These are phyloP conservation scores for Leccinum subfulvum DNA, from an alignment of 1,284 basidiomycete species.

Conservation along the genomic window DNA sequence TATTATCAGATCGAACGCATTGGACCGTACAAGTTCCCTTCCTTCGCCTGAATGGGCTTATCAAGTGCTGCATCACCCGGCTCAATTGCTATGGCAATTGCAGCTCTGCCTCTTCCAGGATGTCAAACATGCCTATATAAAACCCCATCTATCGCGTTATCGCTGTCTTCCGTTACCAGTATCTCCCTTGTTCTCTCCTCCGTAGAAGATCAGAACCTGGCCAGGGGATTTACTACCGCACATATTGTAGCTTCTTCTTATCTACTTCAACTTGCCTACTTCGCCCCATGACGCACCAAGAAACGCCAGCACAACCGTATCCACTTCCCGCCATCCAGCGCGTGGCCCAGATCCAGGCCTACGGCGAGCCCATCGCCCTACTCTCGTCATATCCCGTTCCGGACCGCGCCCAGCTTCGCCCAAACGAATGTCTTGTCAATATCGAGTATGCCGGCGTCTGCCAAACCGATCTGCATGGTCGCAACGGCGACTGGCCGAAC, in stretches of 20 bases:
- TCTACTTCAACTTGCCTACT: neutral
- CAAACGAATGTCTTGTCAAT: slow-evolving; percentile 68
- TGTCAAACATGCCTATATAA: neutral
- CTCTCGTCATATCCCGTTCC: slow-evolving; percentile 47
- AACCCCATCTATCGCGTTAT: too few relatives aligned
- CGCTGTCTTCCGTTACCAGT: too few relatives aligned
- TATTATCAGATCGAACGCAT: too few relatives aligned
- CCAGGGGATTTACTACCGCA: neutral
- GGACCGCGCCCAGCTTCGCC: slow-evolving; percentile 55
- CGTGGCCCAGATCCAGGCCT: slow-evolving; percentile 46
- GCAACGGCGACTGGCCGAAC: slow-evolving; percentile 54
- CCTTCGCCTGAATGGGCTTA: too few relatives aligned
- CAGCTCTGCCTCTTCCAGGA: neutral
- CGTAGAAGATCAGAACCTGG: neutral
- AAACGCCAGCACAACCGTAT: neutral
- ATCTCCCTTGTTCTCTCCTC: too few relatives aligned
- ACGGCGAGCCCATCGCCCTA: slow-evolving; percentile 37
- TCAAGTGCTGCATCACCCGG: too few relatives aligned
- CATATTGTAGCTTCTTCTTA: too few relatives aligned
- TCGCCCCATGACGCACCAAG: slow-evolving; percentile 4
- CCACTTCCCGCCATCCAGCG: slow-evolving; percentile 45
- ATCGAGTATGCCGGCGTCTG: slow-evolving; percentile 64
- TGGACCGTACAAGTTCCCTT: too few relatives aligned
- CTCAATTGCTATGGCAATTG: too few relatives aligned
- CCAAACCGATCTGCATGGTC: slow-evolving; percentile 66